Base-by-base conservation (phyloP, 345 rosid species). In the Toxicodendron radicans region DNA sequence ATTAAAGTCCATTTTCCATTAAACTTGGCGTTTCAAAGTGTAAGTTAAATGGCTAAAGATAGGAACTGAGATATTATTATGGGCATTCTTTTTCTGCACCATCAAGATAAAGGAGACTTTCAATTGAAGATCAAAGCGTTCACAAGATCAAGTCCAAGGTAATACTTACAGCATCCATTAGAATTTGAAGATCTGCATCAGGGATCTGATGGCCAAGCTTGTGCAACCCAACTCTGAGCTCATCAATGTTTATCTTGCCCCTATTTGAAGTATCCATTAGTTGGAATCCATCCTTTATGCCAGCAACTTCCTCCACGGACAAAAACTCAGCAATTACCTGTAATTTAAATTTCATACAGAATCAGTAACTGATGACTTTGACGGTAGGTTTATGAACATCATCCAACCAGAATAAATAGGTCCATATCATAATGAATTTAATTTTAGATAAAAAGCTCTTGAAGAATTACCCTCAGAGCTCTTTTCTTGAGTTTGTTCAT, bases 401-500 rank as follows among this genome's bases (percentile, higher is more conserved):
- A 68, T 27, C 35, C 32, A 76, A 76, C 46, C 14, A 70, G 4
- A 11, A 35, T 57, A 18, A 61, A 27, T 41, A 35, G 58, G 56
- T 58, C 58, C 51, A 62, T 62, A 9, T 3, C 38, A 41, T 32
- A 27, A 30, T 69, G 18, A 64, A 57, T 14, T 5, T 4, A 38
- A 58, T 27, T 63, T 23, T 5, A 48, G 57, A 49, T 20, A 18
- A 21, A 14, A 27, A 1, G 66, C 17, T 33, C 6, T 18, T 23
- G 30, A 70, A 20, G 60, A 73, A 71, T 79, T 89, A 95, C 99
- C 95, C 94, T 87, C 24, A 96, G 91, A 71, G 99, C 99, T 84
- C 97, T 87, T 83, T 96, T 96, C 87, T 96, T 96, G 71, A 96
- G 98, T 84, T 93, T 96, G 89, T 96, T 96, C 95, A 96, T 96